Base-by-base conservation (phyloP, 306 rosid species). In the Cicer yamashitae region DNA sequence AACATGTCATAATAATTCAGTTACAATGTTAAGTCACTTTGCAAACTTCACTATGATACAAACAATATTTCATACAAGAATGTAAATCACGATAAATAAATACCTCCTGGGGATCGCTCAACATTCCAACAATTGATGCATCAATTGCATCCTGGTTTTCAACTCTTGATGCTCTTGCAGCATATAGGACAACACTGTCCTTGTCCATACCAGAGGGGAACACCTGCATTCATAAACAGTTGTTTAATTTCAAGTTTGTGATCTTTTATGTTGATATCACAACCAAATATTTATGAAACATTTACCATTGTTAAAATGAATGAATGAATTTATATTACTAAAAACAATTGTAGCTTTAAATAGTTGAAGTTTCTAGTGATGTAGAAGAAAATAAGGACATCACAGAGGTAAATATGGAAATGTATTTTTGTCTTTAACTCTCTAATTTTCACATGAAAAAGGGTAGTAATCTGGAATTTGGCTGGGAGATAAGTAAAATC, bases 121-220 rank as follows among this genome's bases (percentile, higher is more conserved):
- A 48, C 97, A 91, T 91, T 20, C 86, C 87, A 8, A 91, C 97
- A 81, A 88, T 91, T 30, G 89, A 91, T 8, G 97, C 85, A 73
- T 91, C 97, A 68, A 91, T 89, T 64, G 97, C 97, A 46, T 91
- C 96, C 56, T 91, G 97, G 85, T 89, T 91, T 84, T 91, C 93
- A 13, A 58, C 45, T 78, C 97, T 83, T 3, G 97, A 88, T 70
- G 97, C 96, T 71, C 87, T 88, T 41, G 97, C 97, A 67, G 96
- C 67, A 67, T 43, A 81, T 69, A 91, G 71, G 64, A 89, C 77
- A 56, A 91, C 58, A 37, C 81, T 20, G 39, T 91, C 93, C 79
- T 72, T 85, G 67, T 89, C 91, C 60, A 89, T 9, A 17, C 71
- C 51, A 44, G 47, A n/a, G n/a, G 80, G 64, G 53, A 91, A 91